These are phyloP conservation scores for Trematosphaeria pertusa DNA, from an alignment of 2,329 filamentous ascomycete species.

Conservation along the genomic window DNA sequence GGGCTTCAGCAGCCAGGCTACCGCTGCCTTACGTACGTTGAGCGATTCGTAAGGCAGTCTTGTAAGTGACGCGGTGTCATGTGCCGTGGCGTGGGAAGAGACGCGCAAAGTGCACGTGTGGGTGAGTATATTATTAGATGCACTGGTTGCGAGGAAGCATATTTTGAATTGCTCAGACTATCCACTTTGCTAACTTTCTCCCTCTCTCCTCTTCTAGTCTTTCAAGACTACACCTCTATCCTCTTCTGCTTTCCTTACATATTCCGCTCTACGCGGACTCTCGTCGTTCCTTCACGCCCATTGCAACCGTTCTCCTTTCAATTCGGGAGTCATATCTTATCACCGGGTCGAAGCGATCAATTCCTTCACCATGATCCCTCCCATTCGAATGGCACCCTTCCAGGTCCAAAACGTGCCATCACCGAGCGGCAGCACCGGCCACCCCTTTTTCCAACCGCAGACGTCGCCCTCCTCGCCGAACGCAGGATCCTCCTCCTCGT, in stretches of 20 bases:
- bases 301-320: too few relatives aligned
- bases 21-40: neutral
- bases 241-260: too few relatives aligned
- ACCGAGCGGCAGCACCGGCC: constrained; percentile 18
- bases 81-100: constrained; percentile 5
- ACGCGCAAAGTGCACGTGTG: constrained; percentile 3
- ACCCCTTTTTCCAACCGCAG: constrained; percentile 30
- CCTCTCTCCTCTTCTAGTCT: too few relatives aligned
- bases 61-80: constrained; percentile 9
- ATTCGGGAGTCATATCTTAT: too few relatives aligned
- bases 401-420: constrained; percentile 33
- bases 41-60: constrained; percentile 1
- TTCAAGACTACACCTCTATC: too few relatives aligned
- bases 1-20: constrained; percentile 1
- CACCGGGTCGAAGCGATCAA: too few relatives aligned
- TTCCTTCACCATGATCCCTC: too few relatives aligned
- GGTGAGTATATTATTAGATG: constrained; percentile 6
- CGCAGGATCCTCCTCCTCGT: neutral
- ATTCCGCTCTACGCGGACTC: too few relatives aligned
- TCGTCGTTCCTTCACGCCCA: too few relatives aligned
- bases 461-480: constrained; percentile 11
- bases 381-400: constrained; percentile 39
- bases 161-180: too few relatives aligned
- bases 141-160: too few relatives aligned
- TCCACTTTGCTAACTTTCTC: too few relatives aligned